Evolutionary conservation across 768 basidiomycete genomes (phyloP), one percentile per base, ranked within the genome.

Genomic region (Boletus pseudopeckii): DNA sequence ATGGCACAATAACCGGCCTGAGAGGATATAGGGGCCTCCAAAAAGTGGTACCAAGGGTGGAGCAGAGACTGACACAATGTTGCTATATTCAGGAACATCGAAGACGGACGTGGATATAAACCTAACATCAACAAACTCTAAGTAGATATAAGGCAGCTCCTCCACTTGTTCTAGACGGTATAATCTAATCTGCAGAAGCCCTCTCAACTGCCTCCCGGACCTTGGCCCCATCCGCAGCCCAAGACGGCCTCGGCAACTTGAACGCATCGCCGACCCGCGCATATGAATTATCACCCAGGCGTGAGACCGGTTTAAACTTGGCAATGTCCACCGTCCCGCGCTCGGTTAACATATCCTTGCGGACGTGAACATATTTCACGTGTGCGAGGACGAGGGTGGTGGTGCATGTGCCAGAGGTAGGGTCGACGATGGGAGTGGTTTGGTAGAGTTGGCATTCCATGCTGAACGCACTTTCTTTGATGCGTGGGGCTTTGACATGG

Each of bases 361-460:
- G 74, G 8, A 78, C 71, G 52, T 78, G 77, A 37, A 78, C 70
- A 32, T 60, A 62, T 56, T 71, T 75, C 28, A 78, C 68, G 40
- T 57, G 69, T 2, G 73, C 77, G 22, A 77, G 64, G 4, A 75
- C 56, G 30, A 77, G 61, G 15, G 70, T 72, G 7, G 61, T 67
- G 32, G 63, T 68, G 20, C 53, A 49, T 11, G 30, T 48, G 3
- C 64, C 66, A 4, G 67, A 63, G 10, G 48, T 45, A 8, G 74
- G 71, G 28, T 73, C 62, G 18, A 54, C 47, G 59, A 77, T 71
- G 24, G 74, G 70, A 24, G 68, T 53, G 0, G 62, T 55, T 43
- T 77, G 65, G 54, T 63, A 69, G 18, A 77, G 69, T 50, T 75
- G 65, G 61, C 77, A 78, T 54, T 78, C 77, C 75, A 78, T 74